These are phyloP conservation scores for Psophocarpus tetragonolobus DNA, from an alignment of 306 rosid genomes.

Conservation along the genomic window DNA sequence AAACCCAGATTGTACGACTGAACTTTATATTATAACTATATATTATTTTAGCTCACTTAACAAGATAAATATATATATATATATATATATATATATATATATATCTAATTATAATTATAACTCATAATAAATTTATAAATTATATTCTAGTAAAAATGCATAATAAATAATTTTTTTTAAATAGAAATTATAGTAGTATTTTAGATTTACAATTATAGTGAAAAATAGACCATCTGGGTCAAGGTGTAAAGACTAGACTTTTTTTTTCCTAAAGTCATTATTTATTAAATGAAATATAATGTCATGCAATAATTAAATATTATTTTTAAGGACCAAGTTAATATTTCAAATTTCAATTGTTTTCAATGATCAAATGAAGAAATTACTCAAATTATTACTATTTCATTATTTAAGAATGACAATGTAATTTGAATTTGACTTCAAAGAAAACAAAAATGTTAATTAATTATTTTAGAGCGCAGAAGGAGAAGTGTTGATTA, in stretches of 20 bases:
- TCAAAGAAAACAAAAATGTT: too few relatives aligned
- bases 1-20: neutral
- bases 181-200: too few relatives aligned
- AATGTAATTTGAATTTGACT: too few relatives aligned
- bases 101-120: neutral
- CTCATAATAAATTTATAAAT: neutral
- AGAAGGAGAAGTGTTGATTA: neutral
- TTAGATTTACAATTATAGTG: too few relatives aligned
- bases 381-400: neutral
- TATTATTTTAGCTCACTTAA: neutral
- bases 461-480: neutral
- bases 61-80: neutral
- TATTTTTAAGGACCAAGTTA: neutral
- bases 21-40: neutral
- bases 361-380: neutral
- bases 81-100: neutral
- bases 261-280: too few relatives aligned
- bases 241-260: neutral
- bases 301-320: neutral
- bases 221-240: too few relatives aligned
- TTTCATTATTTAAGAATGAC: neutral
- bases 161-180: neutral
- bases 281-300: too few relatives aligned
- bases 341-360: too few relatives aligned
- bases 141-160: neutral